These are phyloP conservation scores for Nyctanthes arbortristis DNA, from an alignment of 257 asterid genomes.

Conservation along the genomic window DNA sequence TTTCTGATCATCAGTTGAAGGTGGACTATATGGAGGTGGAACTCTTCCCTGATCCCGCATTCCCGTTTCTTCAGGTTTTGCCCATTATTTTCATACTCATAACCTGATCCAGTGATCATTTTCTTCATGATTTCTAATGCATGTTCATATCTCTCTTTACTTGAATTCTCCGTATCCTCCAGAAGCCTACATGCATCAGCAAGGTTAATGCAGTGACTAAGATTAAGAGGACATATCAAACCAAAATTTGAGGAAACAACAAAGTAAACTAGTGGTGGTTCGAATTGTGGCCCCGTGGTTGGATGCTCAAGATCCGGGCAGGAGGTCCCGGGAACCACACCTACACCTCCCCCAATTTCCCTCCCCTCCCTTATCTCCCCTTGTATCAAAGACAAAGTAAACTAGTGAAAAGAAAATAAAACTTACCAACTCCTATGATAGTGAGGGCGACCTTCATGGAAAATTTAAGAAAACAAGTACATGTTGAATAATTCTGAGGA, in stretches of 20 bases:
- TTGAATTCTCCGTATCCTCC: conserved; percentile 31
- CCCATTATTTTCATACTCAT: conserved; percentile 35
- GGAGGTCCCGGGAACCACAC: too few species aligned
- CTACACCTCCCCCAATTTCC: too few species aligned
- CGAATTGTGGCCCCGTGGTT: too few species aligned
- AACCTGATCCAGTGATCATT: conserved; percentile 28
- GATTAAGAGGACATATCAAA: not conserved
- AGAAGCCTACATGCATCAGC: conserved; percentile 32
- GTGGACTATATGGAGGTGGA: too few species aligned
- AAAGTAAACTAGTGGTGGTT: not conserved
- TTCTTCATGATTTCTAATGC: conserved; percentile 32
- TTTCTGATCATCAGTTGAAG: not conserved
- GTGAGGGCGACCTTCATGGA: not conserved
- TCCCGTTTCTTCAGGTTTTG: too few species aligned
- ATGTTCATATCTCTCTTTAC: conserved; percentile 30
- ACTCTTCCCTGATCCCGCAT: too few species aligned
- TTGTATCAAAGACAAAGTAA: not conserved
- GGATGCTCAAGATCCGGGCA: too few species aligned
- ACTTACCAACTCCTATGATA: not conserved
- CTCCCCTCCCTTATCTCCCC: too few species aligned
- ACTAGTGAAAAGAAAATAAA: not conserved
- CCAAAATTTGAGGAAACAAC: not conserved
- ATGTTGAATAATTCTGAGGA: not conserved
- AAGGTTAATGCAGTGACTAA: not conserved
- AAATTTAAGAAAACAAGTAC: not conserved